Conservation (phyloP, 768 basidiomycete species). For the Mrakia gelida region DNA sequence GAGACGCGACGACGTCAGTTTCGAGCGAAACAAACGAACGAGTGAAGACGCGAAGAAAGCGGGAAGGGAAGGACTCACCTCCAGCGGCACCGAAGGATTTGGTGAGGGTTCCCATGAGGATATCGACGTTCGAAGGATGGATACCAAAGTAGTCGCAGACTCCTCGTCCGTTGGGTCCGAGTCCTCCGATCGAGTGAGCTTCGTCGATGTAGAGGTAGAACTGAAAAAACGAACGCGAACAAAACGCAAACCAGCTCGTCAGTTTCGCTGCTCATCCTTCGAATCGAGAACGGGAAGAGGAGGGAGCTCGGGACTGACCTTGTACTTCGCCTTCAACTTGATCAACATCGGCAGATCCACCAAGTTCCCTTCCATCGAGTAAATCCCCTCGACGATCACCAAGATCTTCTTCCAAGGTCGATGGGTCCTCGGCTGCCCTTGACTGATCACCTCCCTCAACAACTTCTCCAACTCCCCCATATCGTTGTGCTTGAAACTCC, state of each 20-base stretch:
- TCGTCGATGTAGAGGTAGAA: conserved; percentile 96
- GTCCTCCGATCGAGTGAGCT: conserved; percentile 93
- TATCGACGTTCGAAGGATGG: conserved; percentile 72
- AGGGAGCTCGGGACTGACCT: conserved; percentile 55
- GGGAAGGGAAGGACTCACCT: neutral
- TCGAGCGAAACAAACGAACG: neutral
- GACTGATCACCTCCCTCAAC: conserved; percentile 84
- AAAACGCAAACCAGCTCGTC: neutral
- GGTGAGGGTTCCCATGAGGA: conserved; percentile 98
- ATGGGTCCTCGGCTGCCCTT: conserved; percentile 96
- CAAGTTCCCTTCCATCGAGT: conserved; percentile 97
- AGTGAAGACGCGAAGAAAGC: too few relatives aligned
- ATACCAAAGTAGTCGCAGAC: conserved; percentile 91
- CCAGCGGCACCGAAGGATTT: conserved; percentile 43
- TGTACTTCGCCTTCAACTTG: conserved; percentile 88
- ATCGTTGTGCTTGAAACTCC: conserved; percentile 97
- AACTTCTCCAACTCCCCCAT: conserved; percentile 75
- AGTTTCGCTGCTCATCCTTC: too few relatives aligned
- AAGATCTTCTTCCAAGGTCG: conserved; percentile 99
- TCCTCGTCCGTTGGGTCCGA: conserved; percentile 91
- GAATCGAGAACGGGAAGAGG: neutral
- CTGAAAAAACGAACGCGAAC: conserved; percentile 47
- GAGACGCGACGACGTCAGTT: conserved; percentile 40
- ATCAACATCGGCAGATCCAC: conserved; percentile 76
- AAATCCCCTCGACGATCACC: conserved; percentile 88